Percentiles rank a stretch among this genome's conserved stretches.
These are phyloP conservation scores for Dothidotthia symphoricarpi DNA, from an alignment of 2,329 filamentous ascomycete genomes.

Conservation along the genomic window DNA sequence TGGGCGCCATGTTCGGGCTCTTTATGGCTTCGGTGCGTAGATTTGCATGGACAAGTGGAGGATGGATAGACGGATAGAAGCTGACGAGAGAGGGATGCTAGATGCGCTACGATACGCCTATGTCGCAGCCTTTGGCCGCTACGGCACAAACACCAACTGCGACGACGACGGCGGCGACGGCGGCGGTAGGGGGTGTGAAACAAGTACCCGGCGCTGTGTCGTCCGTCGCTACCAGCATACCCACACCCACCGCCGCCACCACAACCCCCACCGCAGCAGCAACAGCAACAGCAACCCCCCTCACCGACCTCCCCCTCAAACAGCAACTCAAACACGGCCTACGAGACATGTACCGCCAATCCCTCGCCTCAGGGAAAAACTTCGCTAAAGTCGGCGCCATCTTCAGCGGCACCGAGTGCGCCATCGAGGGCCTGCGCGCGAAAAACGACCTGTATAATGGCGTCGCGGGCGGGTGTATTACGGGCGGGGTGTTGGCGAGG, in stretches of 20 bases:
- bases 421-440: conserved; percentile 84
- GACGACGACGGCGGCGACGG: conserved; percentile 47
- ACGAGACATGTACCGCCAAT: conserved; percentile 89
- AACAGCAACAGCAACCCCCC: conserved; percentile 42
- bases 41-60: conserved; percentile 1
- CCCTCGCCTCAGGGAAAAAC: conserved; percentile 81
- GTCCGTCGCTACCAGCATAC: conserved; percentile 53
- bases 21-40: conserved; percentile 91
- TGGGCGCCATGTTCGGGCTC: conserved; percentile 90
- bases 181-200: too few relatives aligned
- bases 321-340: conserved; percentile 84
- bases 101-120: conserved; percentile 98
- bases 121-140: conserved; percentile 51
- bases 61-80: not conserved
- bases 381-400: conserved; percentile 91
- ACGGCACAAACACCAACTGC: conserved; percentile 6
- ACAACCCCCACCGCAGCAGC: conserved; percentile 59
- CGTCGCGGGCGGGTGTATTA: conserved; percentile 82
- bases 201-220: conserved; percentile 27
- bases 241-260: conserved; percentile 63
- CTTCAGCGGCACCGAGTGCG: conserved; percentile 91
- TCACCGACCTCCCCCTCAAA: conserved; percentile 69
- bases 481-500: conserved; percentile 81
- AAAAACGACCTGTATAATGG: conserved; percentile 94
- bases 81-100: conserved; percentile 43